Evolutionary conservation across 441 rosid species (phyloP).

Genomic region (Erodium texanum): DNA sequence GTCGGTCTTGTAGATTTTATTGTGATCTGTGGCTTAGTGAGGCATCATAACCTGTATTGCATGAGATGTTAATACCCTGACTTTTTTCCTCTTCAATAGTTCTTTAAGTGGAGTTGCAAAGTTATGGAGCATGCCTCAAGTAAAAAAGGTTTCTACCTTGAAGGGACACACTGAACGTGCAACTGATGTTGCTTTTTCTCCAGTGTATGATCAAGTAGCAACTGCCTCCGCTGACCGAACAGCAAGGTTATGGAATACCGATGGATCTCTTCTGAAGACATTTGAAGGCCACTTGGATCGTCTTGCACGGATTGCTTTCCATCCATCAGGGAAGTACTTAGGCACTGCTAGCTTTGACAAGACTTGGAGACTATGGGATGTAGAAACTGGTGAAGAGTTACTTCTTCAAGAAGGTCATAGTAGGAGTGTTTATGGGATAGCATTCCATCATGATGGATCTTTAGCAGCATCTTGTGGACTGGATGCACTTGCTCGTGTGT

Average conservation of each 20-base stretch:
- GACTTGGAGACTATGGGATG: too few species aligned
- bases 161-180: constrained; percentile 89
- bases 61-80: constrained; percentile 15
- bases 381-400: too few species aligned
- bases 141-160: constrained; percentile 43
- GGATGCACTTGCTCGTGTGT: constrained; percentile 81
- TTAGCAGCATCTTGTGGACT: constrained; percentile 78
- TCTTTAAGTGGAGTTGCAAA: constrained; percentile 76
- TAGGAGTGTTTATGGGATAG: constrained; percentile 76
- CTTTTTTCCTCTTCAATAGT: constrained; percentile 31
- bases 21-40: background rate
- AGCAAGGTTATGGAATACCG: too few species aligned
- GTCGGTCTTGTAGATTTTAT: constrained; percentile 14
- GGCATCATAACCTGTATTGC: background rate
- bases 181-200: constrained; percentile 84
- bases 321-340: too few species aligned
- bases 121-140: constrained; percentile 76
- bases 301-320: too few species aligned
- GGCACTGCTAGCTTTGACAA: too few species aligned
- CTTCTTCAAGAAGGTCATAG: constrained; percentile 32
- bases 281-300: too few species aligned
- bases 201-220: constrained; percentile 55
- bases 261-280: too few species aligned
- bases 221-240: constrained; percentile 63
- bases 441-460: constrained; percentile 93